These are phyloP conservation scores for Aspergillus sp. DNA, from an alignment of 2,329 filamentous ascomycete species.

Conservation along the genomic window DNA sequence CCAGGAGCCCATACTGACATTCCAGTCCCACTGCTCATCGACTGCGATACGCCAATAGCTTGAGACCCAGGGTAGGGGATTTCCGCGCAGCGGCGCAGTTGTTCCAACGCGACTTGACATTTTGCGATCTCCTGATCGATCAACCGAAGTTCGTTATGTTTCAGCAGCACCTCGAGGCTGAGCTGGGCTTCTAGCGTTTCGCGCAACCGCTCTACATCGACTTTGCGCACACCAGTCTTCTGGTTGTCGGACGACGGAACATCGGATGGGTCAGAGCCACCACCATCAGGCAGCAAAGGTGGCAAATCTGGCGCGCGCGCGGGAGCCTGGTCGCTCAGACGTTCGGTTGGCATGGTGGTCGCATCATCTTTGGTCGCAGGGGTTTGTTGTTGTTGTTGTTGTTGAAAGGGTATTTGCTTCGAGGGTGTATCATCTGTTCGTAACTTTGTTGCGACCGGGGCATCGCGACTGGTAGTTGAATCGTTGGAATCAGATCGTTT, in stretches of 20 bases:
- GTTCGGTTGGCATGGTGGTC: conserved; percentile 11
- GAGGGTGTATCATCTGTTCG: conserved; percentile 31
- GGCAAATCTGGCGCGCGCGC: conserved; percentile 1
- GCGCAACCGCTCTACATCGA: conserved; percentile 54
- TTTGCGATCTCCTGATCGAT: conserved; percentile 97
- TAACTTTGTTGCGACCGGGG: conserved; percentile 30
- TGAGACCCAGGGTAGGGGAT: conserved; percentile 81
- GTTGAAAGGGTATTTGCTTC: conserved; percentile 4
- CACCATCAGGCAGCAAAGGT: neutral
- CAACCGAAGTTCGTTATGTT: conserved; percentile 89
- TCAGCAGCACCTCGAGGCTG: conserved; percentile 85
- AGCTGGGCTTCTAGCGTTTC: conserved; percentile 82
- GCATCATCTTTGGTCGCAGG: conserved; percentile 10
- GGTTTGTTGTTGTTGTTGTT: neutral
- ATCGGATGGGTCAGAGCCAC: conserved; percentile 5
- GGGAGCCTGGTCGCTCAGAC: conserved; percentile 13
- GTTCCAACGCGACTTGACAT: conserved; percentile 89
- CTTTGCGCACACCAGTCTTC: conserved; percentile 22
- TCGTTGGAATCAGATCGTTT: conserved; percentile 55
- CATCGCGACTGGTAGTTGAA: conserved; percentile 27
- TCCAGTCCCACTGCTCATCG: conserved; percentile 73
- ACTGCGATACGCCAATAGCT: conserved; percentile 58
- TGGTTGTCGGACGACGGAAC: conserved; percentile 15
- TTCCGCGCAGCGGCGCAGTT: conserved; percentile 85
- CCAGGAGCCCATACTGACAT: conserved; percentile 63